Evolutionary conservation across 1,284 basidiomycete genomes (phyloP).

Genomic region (Cryptococcus sp.): DNA sequence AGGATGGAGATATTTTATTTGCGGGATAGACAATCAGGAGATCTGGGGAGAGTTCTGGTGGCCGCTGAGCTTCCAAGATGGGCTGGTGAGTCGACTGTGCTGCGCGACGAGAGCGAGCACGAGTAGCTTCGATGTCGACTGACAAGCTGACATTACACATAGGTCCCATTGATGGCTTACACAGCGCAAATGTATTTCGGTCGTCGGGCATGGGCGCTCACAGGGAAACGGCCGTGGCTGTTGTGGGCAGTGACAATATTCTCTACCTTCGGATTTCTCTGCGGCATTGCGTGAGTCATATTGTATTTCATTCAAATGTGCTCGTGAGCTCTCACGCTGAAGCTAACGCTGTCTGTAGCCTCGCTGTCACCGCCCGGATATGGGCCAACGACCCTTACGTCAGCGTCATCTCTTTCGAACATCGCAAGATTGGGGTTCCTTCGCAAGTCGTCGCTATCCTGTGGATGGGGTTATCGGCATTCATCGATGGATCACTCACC

Average conservation of each 20-base stretch:
- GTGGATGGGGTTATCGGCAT: slow-evolving; percentile 45
- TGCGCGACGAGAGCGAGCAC: no score
- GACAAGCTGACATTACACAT: not conserved
- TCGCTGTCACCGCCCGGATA: slow-evolving; percentile 37
- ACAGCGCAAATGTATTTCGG: slow-evolving; percentile 43
- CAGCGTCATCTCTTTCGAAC: slow-evolving; percentile 13
- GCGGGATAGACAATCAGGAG: slow-evolving; percentile 21
- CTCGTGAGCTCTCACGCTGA: not conserved
- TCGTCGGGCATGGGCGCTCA: slow-evolving; percentile 31
- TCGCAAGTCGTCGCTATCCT: slow-evolving; percentile 42
- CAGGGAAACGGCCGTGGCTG: slow-evolving; percentile 33
- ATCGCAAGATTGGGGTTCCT: slow-evolving; percentile 31
- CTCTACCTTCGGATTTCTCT: slow-evolving; percentile 28
- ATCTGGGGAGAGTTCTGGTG: slow-evolving; percentile 45
- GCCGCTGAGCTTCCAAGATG: slow-evolving; percentile 43
- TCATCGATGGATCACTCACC: slow-evolving; percentile 37
- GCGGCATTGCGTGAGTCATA: slow-evolving; percentile 36
- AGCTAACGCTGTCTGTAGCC: slow-evolving; percentile 16
- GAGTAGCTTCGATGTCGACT: not conserved
- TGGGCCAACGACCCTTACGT: slow-evolving; percentile 39
- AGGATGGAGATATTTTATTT: slow-evolving; percentile 35
- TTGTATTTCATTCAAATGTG: not conserved
- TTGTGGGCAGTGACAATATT: slow-evolving; percentile 20
- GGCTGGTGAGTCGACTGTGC: slow-evolving; percentile 29
- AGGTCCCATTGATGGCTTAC: slow-evolving; percentile 39